phyloP scores from a whole-genome alignment of 805 yeast species.

The Kazachstania martiniae region DNA sequence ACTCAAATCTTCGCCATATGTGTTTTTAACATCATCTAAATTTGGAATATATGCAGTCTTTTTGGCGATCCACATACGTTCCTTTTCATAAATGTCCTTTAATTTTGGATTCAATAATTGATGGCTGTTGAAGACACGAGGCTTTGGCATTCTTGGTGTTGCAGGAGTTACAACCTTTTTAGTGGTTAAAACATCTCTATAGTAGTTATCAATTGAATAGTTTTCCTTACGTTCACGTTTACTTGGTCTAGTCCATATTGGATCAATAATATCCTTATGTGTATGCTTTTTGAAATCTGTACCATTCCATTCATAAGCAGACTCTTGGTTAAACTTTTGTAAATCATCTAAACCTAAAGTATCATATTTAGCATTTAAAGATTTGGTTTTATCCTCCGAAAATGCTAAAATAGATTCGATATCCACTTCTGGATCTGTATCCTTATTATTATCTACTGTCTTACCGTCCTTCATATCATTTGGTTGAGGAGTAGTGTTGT shows the following conservation, averaged over 20 bases:
- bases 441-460: slow-evolving; percentile 10
- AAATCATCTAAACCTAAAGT: slow-evolving; percentile 65
- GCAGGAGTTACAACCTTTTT: slow-evolving; percentile 35
- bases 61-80: slow-evolving; percentile 66
- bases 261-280: slow-evolving; percentile 38
- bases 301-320: slow-evolving; percentile 85
- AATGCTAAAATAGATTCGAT: slow-evolving; percentile 49
- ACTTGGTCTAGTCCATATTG: slow-evolving; percentile 74
- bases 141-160: slow-evolving; percentile 81
- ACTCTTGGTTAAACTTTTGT: slow-evolving; percentile 63
- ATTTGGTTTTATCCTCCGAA: slow-evolving; percentile 55
- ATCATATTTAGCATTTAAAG: slow-evolving; percentile 51
- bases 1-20: slow-evolving; percentile 29
- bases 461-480: slow-evolving; percentile 5
- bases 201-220: slow-evolving; percentile 79
- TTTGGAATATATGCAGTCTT: slow-evolving; percentile 58
- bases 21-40: slow-evolving; percentile 39
- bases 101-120: slow-evolving; percentile 77
- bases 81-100: slow-evolving; percentile 67
- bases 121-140: slow-evolving; percentile 74
- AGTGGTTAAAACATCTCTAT: slow-evolving; percentile 69
- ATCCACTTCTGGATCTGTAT: slow-evolving; percentile 36
- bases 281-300: slow-evolving; percentile 64
- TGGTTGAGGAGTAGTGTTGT: slow-evolving; percentile 19
- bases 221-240: slow-evolving; percentile 70